These are phyloP conservation scores for Aspergillus persii DNA, from an alignment of 2,329 filamentous ascomycete species.

Conservation along the genomic window DNA sequence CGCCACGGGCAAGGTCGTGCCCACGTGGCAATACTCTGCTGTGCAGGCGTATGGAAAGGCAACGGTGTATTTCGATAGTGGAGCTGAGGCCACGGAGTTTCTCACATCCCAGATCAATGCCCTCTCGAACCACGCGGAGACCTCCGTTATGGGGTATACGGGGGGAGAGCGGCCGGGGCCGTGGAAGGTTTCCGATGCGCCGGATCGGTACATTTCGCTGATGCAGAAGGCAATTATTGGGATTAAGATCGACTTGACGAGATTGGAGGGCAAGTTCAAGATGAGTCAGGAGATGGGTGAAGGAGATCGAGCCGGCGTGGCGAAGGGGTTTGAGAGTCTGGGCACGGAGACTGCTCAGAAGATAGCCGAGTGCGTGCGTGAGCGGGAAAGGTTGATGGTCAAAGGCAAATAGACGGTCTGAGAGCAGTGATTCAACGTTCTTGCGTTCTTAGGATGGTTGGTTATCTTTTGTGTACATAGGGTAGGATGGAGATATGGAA, in stretches of 20 bases:
- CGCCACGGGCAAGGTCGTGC: slow-evolving; percentile 62
- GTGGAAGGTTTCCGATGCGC: slow-evolving; percentile 63
- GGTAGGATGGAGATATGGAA: too few species aligned
- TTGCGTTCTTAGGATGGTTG: too few species aligned
- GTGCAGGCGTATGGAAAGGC: slow-evolving; percentile 63
- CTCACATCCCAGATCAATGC: slow-evolving; percentile 44
- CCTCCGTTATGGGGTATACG: slow-evolving; percentile 56
- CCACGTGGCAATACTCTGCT: slow-evolving; percentile 69
- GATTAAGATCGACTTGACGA: slow-evolving; percentile 57
- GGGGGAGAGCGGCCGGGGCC: slow-evolving; percentile 47
- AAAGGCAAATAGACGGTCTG: neutral
- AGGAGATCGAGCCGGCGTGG: slow-evolving; percentile 1
- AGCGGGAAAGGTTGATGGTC: neutral
- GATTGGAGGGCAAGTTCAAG: slow-evolving; percentile 54
- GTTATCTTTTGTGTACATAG: too few species aligned
- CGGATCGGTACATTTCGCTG: slow-evolving; percentile 55
- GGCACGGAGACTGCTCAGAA: neutral
- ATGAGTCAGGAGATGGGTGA: slow-evolving; percentile 3
- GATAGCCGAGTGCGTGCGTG: slow-evolving; percentile 15
- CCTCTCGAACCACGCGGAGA: slow-evolving; percentile 54
- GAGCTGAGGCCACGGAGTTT: slow-evolving; percentile 47
- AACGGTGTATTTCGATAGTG: slow-evolving; percentile 53
- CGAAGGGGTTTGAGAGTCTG: neutral
- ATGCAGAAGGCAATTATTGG: slow-evolving; percentile 61
- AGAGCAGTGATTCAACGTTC: too few species aligned